Base-by-base conservation (phyloP, 805 yeast species). In the Huiozyma naganishii region DNA sequence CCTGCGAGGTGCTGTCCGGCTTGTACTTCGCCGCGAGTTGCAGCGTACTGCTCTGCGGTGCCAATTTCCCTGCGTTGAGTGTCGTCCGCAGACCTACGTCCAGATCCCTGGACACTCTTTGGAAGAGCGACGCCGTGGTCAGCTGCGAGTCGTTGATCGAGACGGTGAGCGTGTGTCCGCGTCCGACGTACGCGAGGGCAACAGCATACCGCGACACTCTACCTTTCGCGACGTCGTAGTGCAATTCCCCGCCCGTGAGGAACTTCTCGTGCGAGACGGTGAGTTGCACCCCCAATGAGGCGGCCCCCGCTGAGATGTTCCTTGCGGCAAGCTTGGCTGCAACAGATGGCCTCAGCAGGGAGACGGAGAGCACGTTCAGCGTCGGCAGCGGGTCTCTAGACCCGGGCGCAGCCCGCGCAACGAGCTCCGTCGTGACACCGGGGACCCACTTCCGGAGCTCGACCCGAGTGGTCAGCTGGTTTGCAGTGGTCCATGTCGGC, bases 41-140 rank as follows among this genome's bases (percentile, higher is more conserved):
- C 61, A 92, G 80, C 62, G 83, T 86, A 3, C 33, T 30, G 59
- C 89, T 96, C 62, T 88, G 77, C 41, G 83, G 67, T 49, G 64
- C 64, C 39, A 77, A 65, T 68, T 78, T 76, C 23, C 23, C 23
- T 51, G 95, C 80, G 73, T 88, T 95, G 80, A 90, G 86, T 54
- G 92, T 80, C 61, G 96, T 95, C 77, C 85, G 89, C 62, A 97
- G 95, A 74, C 97, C 98, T 59, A 88, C 95, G 78, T 92, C 96
- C 58, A 90, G 86, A 58, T 73, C 69, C 54, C 94, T 85, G 58
- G 88, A 78, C 51, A 92, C 95, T 70, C 78, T 83, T 82, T 92
- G 97, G 87, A 80, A 92, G 80, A 89, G 88, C 57, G 95, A 90
- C 58, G 96, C 96, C 50, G 95, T 74, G 76, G 83, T 85, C 58